Evolutionary conservation across 495 filamentous ascomycete genomes (phyloP).

Genomic region (Articulospora tetracladia): DNA sequence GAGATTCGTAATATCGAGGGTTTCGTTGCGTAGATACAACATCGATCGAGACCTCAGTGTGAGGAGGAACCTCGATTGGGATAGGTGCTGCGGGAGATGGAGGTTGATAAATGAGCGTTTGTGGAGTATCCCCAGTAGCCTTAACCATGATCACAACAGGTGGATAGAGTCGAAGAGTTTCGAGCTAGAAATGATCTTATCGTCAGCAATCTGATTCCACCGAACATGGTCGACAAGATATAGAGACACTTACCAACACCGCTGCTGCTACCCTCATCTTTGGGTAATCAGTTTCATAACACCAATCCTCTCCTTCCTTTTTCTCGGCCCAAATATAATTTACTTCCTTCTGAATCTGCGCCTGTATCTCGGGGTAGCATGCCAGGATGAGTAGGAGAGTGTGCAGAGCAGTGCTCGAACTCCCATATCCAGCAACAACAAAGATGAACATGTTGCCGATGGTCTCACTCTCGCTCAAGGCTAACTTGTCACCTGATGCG

Average conservation of each 20-base stretch:
- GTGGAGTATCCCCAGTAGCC: constrained; percentile 24
- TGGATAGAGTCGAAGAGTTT: constrained; percentile 46
- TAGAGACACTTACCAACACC: constrained; percentile 32
- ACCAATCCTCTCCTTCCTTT: constrained; percentile 15
- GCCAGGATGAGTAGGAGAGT: constrained; percentile 52
- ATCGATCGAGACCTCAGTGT: constrained; percentile 26
- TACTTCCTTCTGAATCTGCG: constrained; percentile 56
- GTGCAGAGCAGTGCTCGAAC: constrained; percentile 62
- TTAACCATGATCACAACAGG: constrained; percentile 39
- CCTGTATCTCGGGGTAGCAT: constrained; percentile 50
- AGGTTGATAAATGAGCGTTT: constrained; percentile 19
- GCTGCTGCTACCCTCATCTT: constrained; percentile 38
- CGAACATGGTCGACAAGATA: constrained; percentile 20
- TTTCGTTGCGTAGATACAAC: constrained; percentile 19
- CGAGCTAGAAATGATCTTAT: constrained; percentile 24
- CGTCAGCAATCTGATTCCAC: neutral
- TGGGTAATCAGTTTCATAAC: constrained; percentile 37
- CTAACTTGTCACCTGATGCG: neutral
- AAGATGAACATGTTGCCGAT: constrained; percentile 70
- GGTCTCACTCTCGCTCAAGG: constrained; percentile 41
- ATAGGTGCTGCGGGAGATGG: constrained; percentile 5
- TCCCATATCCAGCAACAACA: constrained; percentile 66
- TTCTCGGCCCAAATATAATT: constrained; percentile 33
- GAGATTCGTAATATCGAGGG: constrained; percentile 25
- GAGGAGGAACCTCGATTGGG: constrained; percentile 13